These are phyloP conservation scores for Apiospora rasikravindrae DNA, from an alignment of 2,329 filamentous ascomycete genomes.

Conservation along the genomic window DNA sequence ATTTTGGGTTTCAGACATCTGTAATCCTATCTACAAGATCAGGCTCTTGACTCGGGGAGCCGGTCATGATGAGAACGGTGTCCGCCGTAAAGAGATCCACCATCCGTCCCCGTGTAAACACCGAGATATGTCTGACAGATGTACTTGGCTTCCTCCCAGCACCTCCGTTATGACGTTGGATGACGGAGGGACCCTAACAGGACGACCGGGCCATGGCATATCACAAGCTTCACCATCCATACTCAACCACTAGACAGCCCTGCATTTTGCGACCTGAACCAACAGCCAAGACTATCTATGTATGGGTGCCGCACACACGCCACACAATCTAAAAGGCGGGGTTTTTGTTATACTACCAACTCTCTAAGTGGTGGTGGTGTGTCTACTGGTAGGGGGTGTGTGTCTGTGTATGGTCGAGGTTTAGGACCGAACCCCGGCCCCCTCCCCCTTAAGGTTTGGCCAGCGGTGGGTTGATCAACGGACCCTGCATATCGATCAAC, in stretches of 20 bases:
- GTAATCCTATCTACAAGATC: background rate
- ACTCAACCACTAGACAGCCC: background rate
- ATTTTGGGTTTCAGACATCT: background rate
- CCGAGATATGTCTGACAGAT: background rate
- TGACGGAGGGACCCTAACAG: background rate
- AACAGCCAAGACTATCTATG: background rate
- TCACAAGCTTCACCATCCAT: background rate
- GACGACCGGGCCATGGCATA: background rate
- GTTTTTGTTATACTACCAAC: background rate
- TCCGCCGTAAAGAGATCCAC: background rate
- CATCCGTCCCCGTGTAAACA: background rate
- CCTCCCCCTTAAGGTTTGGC: background rate
- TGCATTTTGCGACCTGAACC: background rate
- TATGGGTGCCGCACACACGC: background rate
- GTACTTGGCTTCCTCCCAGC: background rate
- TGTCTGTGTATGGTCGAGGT: background rate
- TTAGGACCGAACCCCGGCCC: background rate
- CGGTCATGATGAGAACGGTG: background rate
- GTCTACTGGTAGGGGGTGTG: background rate
- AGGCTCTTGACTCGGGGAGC: background rate
- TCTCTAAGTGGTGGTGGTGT: background rate
- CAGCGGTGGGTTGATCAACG: background rate
- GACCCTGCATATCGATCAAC: conserved; percentile 11
- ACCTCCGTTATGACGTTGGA: background rate
- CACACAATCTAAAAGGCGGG: conserved; percentile 15